A percentile compares a stretch with the other conserved stretches of the same genome.
Conservation (phyloP, 129 eudicot species). For the Lactuca saligna region DNA sequence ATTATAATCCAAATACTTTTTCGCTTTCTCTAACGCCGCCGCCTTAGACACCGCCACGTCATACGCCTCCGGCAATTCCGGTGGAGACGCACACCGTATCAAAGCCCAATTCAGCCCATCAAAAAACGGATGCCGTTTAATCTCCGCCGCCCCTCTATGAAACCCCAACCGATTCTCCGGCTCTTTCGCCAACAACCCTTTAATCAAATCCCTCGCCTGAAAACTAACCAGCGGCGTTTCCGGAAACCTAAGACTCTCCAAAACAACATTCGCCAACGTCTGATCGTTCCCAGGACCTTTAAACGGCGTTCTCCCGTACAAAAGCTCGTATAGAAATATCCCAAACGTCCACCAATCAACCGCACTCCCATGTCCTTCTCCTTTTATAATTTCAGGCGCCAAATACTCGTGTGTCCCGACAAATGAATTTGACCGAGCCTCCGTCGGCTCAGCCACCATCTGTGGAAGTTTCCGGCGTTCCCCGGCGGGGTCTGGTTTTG, state of each 20-base stretch:
- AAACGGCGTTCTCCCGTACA: slow-evolving; percentile 90
- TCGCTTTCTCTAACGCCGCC: slow-evolving; percentile 42
- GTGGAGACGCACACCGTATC: slow-evolving; percentile 88
- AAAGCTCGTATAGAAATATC: slow-evolving; percentile 89
- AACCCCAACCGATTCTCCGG: slow-evolving; percentile 82
- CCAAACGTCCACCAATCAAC: slow-evolving; percentile 99
- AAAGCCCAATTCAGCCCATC: slow-evolving; percentile 97
- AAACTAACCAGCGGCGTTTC: slow-evolving; percentile 82
- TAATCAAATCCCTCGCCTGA: slow-evolving; percentile 86
- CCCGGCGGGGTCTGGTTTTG: slow-evolving; percentile 43
- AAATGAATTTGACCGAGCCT: slow-evolving; percentile 95
- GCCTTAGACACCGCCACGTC: slow-evolving; percentile 33
- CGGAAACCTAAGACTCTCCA: slow-evolving; percentile 73
- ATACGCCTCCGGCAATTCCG: slow-evolving; percentile 68
- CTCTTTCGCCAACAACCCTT: slow-evolving; percentile 74
- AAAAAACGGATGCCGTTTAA: slow-evolving; percentile 88
- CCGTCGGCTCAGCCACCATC: slow-evolving; percentile 94
- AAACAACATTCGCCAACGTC: slow-evolving; percentile 81
- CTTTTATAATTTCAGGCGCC: slow-evolving; percentile 96
- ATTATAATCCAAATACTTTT: slow-evolving; percentile 52
- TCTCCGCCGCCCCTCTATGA: slow-evolving; percentile 90
- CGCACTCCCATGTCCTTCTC: slow-evolving; percentile 97
- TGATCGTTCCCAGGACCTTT: slow-evolving; percentile 85
- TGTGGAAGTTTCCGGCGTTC: slow-evolving; percentile 54
- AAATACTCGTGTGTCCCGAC: slow-evolving; percentile 97